phyloP scores from a whole-genome alignment of 1,284 basidiomycete genomes.

The Fomitopsis betulina region DNA sequence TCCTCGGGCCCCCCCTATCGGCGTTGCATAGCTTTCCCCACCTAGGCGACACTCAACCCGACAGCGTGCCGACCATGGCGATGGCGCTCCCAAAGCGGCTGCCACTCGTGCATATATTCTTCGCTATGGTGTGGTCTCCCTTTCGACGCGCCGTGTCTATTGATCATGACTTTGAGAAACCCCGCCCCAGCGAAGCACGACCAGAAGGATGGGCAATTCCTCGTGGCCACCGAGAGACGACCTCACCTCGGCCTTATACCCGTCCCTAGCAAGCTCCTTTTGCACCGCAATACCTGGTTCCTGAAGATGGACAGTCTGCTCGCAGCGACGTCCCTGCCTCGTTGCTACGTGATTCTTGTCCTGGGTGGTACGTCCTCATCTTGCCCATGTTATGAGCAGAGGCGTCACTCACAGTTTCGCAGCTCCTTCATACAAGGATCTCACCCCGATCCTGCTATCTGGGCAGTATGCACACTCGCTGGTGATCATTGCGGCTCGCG shows the following conservation, averaged over 20 bases:
- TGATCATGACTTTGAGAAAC: not conserved
- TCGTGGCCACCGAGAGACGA: not conserved
- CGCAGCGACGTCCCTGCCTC: constrained; percentile 18
- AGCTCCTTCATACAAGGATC: constrained; percentile 36
- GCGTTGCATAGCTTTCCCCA: not conserved
- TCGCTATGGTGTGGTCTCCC: constrained; percentile 3
- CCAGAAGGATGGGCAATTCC: not conserved
- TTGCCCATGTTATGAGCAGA: not conserved
- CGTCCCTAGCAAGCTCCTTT: constrained; percentile 20
- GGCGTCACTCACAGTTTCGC: constrained; percentile 1
- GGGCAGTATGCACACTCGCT: constrained; percentile 40
- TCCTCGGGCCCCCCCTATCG: not conserved
- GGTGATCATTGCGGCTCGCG: constrained; percentile 46
- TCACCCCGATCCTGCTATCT: constrained; percentile 42
- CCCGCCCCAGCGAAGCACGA: not conserved
- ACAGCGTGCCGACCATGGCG: not conserved
- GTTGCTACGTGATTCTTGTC: constrained; percentile 43
- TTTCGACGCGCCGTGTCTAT: constrained; percentile 32
- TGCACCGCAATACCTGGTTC: constrained; percentile 23
- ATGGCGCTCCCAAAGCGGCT: not conserved
- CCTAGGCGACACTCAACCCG: not conserved
- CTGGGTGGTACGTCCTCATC: constrained; percentile 37
- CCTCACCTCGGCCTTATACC: not conserved
- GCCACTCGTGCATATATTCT: not conserved
- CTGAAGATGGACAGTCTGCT: constrained; percentile 27